Evolutionary conservation across 345 rosid species (phyloP).

Genomic region (Citrus unshiu): DNA sequence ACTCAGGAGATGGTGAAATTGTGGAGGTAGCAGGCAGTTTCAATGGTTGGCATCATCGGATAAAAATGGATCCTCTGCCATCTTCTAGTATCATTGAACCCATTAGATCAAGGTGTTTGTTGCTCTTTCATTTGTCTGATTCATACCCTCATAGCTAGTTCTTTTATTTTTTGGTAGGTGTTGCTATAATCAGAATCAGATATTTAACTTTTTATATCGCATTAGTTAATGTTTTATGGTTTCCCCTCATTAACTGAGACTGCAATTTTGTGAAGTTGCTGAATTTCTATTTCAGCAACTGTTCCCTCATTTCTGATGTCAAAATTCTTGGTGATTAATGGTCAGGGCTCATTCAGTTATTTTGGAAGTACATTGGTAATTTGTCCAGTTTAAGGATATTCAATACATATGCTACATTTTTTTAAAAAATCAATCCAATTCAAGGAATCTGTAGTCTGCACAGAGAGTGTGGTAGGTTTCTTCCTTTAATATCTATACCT

Average conservation of each 20-base stretch:
- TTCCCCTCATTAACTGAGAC: neutral
- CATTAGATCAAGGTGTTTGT: constrained; percentile 42
- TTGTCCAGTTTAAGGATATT: neutral
- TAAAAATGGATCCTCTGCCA: constrained; percentile 73
- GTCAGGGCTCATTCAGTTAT: neutral
- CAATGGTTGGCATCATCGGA: constrained; percentile 86
- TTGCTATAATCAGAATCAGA: neutral
- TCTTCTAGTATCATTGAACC: constrained; percentile 32
- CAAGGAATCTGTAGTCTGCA: neutral
- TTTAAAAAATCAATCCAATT: too few species aligned
- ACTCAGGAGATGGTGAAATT: constrained; percentile 68
- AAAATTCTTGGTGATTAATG: neutral
- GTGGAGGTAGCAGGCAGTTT: constrained; percentile 97
- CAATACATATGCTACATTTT: neutral
- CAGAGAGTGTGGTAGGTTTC: neutral
- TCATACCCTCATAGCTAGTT: neutral
- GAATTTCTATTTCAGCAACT: neutral
- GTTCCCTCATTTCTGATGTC: neutral
- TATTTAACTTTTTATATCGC: neutral
- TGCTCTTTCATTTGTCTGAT: neutral
- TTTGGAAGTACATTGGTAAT: neutral
- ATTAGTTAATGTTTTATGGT: neutral
- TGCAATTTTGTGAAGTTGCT: neutral
- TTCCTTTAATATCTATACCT: neutral
- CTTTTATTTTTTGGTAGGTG: neutral